Base-by-base conservation (phyloP, 2,329 filamentous ascomycete genomes). In the Venturia effusa region DNA sequence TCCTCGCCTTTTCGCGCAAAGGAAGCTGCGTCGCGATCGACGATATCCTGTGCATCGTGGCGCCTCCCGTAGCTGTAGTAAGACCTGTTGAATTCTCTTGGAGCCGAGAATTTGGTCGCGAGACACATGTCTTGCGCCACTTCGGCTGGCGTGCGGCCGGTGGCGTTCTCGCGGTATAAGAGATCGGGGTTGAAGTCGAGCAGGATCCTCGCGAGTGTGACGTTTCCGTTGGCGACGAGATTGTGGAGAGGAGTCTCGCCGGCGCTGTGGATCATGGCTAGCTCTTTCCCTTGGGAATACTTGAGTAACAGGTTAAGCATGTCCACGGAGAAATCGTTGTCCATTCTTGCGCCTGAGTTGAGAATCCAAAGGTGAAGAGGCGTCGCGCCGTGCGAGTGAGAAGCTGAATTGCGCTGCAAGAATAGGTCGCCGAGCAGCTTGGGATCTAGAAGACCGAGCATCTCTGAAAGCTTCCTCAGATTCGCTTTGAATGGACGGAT, bases 71-170 rank as follows among this genome's bases (percentile, higher is more conserved):
- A 39, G 4, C 27, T 22, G 54, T 64, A 6, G 59, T 73, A 4
- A 72, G 73, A 41, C 75, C 70, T 0, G 1, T 61, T 34, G 3
- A 59, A 15, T 11, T 64, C 59, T 61, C 70, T 71, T 39, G 67
- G 66, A 22, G 67, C 64, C 5, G 40, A 68, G 39, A 70, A 76
- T 7, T 70, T 66, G 3, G 70, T 69, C 8, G 75, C 73, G 2
- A 83, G 75, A 66, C 81, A 80, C 1, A 74, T 72, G 62, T 88
- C 85, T 61, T 83, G 77, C 0, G 86, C 84, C 60, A 89, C 75
- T 68, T 94, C 89, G 34, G 81, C 79, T 0, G 90, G 87, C 0
- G 89, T 94, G 19, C 83, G 81, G 1, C 90, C 90, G 0, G 88
- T 88, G 0, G 88, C 84, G 68, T 92, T 92, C 72, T 94, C 90